Percentiles rank a stretch among this genome's conserved stretches.
Conservation (phyloP, 192 early-diverging fungal genomes). For the Gryganskiella cystojenkinii region DNA sequence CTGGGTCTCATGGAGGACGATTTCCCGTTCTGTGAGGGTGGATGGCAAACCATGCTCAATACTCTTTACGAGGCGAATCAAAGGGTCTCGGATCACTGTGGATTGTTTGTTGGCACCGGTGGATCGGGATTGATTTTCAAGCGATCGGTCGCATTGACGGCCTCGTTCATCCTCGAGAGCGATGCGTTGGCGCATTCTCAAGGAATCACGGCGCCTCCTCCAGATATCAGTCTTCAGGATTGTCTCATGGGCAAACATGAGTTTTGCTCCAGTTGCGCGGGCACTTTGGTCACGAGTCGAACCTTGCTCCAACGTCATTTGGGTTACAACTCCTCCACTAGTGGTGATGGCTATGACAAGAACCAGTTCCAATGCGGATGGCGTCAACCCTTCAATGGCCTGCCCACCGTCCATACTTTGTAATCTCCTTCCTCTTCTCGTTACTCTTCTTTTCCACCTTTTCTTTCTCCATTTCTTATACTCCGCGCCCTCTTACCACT, state of each 20-base stretch:
- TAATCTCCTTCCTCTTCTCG: conserved; percentile 7
- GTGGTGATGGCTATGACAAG: conserved; percentile 58
- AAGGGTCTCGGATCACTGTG: conserved; percentile 58
- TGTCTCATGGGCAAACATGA: conserved; percentile 59
- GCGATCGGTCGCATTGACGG: conserved; percentile 43
- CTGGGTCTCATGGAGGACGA: conserved; percentile 64
- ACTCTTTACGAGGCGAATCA: conserved; percentile 59
- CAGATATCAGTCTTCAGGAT: conserved; percentile 65
- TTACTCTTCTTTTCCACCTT: background rate
- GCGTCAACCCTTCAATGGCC: conserved; percentile 62
- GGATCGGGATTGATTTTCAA: conserved; percentile 58
- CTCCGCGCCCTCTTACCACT: no score
- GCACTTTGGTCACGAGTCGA: conserved; percentile 60
- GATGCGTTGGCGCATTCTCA: conserved; percentile 7
- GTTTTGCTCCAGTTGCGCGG: conserved; percentile 54
- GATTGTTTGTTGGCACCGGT: conserved; percentile 66
- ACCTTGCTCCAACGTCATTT: conserved; percentile 63
- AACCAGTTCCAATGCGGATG: conserved; percentile 68
- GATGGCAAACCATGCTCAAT: conserved; percentile 62
- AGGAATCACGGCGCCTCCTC: conserved; percentile 42
- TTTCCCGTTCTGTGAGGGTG: conserved; percentile 61
- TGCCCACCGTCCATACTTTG: conserved; percentile 45
- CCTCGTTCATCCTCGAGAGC: conserved; percentile 36
- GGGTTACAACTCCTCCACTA: conserved; percentile 65
- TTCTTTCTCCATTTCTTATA: background rate